Base-by-base conservation (phyloP, 495 filamentous ascomycete genomes). In the Aspergillus leporis region DNA sequence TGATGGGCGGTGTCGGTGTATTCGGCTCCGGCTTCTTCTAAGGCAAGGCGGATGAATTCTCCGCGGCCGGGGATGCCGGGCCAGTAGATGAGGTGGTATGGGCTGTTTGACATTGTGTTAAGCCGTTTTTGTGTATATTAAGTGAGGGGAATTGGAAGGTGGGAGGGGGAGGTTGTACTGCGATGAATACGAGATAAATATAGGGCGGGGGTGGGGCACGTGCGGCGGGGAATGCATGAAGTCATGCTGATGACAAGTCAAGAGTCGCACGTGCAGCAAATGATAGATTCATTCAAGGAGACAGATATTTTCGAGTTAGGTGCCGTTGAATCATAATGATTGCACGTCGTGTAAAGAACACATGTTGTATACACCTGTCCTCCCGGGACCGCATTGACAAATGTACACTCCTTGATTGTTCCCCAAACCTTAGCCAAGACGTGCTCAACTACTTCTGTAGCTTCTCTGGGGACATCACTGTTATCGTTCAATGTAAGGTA, bases 41-140 rank as follows among this genome's bases (percentile, higher is more conserved):
- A 14, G 1, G 43, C 43, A 4, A 47, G 43, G 5, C 43, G 43
- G 9, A 47, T 47, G 9, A 47, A 47, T 13, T 47, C 43, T 7
- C 43, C 43, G 8, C 43, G 43, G 23, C 43, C 43, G 43, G 43
- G 43, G 18, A 23, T 23, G 1, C 43, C 43, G 7, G 43, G 43
- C 43, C 43, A 47, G 43, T 47, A 47, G 43, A 47, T 47, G 43
- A 47, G 43, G 7, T 47, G 19, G 19, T 47, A 47, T 2, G 41
- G 41, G n/a, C n/a, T 14, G 41, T 21, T 45, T 21, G 41, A 45
- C 36, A 40, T 40, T 40, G 36, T 28, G 25, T 28, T 28, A 3
- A n/a, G 25, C 25, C 6, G 25, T 28, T 28, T 28, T 6, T 28
- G 25, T 28, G 25, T 28, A 6, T 3, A 28, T 28, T 28, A 28